phyloP scores from a whole-genome alignment of 441 rosid genomes.

The Erysimum cheiri region DNA sequence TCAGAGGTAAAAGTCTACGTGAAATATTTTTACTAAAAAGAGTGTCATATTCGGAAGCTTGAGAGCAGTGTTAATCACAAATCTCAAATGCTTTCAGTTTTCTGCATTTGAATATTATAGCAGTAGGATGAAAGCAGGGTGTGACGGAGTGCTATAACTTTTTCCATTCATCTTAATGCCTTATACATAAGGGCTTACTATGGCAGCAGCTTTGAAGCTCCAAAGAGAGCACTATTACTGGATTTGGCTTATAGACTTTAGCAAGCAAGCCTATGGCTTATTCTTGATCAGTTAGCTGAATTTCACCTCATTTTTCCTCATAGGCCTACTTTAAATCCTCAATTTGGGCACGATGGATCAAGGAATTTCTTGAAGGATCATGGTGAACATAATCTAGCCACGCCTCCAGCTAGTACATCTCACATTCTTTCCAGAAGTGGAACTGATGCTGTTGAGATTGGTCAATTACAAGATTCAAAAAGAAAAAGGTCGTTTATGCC shows the following conservation, averaged over 20 bases:
- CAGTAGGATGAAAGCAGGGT: conserved; percentile 31
- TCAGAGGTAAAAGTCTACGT: conserved; percentile 43
- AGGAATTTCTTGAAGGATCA: conserved; percentile 46
- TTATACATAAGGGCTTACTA: conserved; percentile 12
- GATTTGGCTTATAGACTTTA: conserved; percentile 30
- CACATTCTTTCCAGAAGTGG: conserved; percentile 66
- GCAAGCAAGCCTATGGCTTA: conserved; percentile 28
- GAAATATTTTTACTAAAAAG: conserved; percentile 1
- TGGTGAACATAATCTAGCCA: conserved; percentile 47
- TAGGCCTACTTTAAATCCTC: conserved; percentile 60
- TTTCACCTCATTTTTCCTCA: conserved; percentile 33
- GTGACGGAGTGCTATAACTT: conserved; percentile 19
- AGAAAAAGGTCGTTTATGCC: conserved; percentile 60
- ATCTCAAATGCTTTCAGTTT: conserved; percentile 36
- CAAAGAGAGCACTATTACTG: conserved; percentile 12
- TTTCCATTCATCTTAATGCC: conserved; percentile 28
- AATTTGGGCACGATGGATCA: conserved; percentile 53
- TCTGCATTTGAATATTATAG: conserved; percentile 20
- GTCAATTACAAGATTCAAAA: conserved; percentile 63
- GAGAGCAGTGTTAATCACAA: conserved; percentile 21
- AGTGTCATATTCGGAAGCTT: conserved; percentile 25
- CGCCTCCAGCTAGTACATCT: conserved; percentile 57
- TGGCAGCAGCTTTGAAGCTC: conserved; percentile 23
- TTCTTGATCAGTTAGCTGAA: conserved; percentile 30
- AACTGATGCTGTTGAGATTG: conserved; percentile 57